These are phyloP conservation scores for Phytophthora constricta DNA, from an alignment of 352 stramenopile species.

Conservation along the genomic window DNA sequence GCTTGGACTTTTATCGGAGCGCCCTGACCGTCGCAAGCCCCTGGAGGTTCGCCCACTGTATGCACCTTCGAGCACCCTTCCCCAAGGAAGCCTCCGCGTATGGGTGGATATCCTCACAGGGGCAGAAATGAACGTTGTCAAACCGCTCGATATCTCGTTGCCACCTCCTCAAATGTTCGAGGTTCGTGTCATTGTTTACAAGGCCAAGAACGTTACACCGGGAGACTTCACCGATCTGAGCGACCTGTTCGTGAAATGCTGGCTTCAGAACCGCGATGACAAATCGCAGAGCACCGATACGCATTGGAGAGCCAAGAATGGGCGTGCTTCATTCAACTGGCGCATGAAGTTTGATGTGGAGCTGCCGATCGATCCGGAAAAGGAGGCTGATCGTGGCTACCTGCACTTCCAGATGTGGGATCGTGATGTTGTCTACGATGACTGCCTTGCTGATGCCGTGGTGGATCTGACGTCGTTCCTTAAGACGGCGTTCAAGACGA, in stretches of 20 bases:
- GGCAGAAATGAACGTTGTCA: conserved; percentile 69
- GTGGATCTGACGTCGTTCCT: conserved; percentile 71
- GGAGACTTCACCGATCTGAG: conserved; percentile 87
- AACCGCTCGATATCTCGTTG: conserved; percentile 82
- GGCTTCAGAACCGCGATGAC: conserved; percentile 84
- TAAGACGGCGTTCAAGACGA: conserved; percentile 74
- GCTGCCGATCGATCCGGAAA: conserved; percentile 74
- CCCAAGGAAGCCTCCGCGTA: conserved; percentile 75
- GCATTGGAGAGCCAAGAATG: conserved; percentile 90
- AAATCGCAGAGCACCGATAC: conserved; percentile 87
- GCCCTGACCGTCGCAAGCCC: conserved; percentile 54
- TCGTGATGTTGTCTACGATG: conserved; percentile 78
- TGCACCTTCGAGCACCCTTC: conserved; percentile 72
- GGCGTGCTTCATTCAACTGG: conserved; percentile 92
- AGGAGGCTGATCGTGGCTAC: conserved; percentile 69
- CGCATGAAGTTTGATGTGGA: conserved; percentile 92
- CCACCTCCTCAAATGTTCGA: conserved; percentile 81
- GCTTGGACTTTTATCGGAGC: conserved; percentile 50
- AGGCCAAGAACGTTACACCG: conserved; percentile 87
- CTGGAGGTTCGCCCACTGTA: conserved; percentile 71
- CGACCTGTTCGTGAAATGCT: conserved; percentile 91
- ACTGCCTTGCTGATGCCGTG: conserved; percentile 78
- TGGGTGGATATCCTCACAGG: conserved; percentile 92
- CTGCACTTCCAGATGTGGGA: conserved; percentile 86
- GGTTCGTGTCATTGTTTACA: conserved; percentile 94